These are phyloP conservation scores for Phallus indusiatus DNA, from an alignment of 768 basidiomycete species.

Conservation along the genomic window DNA sequence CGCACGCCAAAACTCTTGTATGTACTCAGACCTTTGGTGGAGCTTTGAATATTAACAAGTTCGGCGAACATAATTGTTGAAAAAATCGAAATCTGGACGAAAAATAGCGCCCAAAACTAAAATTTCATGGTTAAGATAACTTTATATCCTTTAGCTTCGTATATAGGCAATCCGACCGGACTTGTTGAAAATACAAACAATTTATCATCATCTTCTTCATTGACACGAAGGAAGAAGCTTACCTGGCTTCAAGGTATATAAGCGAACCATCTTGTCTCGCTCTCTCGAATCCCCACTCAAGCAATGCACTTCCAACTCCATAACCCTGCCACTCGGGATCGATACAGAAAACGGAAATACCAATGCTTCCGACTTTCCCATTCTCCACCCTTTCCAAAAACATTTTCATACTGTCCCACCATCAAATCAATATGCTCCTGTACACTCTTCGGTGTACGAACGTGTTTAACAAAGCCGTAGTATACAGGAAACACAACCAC, in stretches of 20 bases:
- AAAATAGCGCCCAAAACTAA: too few species aligned
- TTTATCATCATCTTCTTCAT: too few species aligned
- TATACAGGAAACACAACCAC: conserved; percentile 1
- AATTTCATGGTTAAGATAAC: too few species aligned
- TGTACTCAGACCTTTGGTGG: too few species aligned
- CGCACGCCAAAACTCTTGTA: too few species aligned
- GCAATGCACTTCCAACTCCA: conserved; percentile 1
- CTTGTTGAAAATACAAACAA: background rate
- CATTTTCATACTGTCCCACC: background rate
- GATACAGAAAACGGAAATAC: conserved; percentile 4
- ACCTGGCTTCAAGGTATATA: conserved; percentile 5
- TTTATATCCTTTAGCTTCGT: conserved; percentile 3
- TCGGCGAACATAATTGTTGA: too few species aligned
- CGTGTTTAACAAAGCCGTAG: background rate
- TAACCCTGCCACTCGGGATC: conserved; percentile 2
- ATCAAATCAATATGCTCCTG: background rate
- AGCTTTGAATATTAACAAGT: too few species aligned
- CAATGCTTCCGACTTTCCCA: background rate
- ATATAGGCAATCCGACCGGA: background rate
- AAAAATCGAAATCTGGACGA: too few species aligned
- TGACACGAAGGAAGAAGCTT: background rate
- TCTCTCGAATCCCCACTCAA: conserved; percentile 4
- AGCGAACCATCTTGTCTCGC: background rate
- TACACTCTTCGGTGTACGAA: background rate
- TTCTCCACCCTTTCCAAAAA: background rate